phyloP scores from a whole-genome alignment of 2,329 filamentous ascomycete species.

The Cordyceps tenuipes region DNA sequence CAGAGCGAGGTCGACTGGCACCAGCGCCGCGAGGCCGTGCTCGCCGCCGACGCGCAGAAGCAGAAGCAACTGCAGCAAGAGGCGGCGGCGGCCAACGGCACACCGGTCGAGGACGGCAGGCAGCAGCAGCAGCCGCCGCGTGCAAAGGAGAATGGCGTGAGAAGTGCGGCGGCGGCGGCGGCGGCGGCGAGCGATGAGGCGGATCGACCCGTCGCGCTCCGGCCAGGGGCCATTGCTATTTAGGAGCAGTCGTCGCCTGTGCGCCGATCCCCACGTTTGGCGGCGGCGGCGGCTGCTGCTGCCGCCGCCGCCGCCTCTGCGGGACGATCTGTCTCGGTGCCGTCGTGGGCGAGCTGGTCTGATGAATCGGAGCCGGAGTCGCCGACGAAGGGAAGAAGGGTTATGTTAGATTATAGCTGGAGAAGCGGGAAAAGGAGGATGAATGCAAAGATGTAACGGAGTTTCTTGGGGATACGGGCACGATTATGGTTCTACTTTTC shows the following conservation, averaged over 20 bases:
- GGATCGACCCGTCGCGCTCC: background rate
- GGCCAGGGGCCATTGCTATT: background rate
- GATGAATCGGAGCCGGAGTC: background rate
- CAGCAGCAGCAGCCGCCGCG: background rate
- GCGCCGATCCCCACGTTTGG: background rate
- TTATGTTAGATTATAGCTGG: background rate
- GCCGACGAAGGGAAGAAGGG: background rate
- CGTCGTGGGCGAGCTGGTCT: background rate
- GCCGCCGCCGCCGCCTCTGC: background rate
- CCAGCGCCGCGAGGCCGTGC: slow-evolving; percentile 46
- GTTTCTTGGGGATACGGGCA: background rate
- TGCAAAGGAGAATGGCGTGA: background rate
- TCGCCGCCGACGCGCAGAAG: slow-evolving; percentile 39
- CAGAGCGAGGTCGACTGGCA: slow-evolving; percentile 59
- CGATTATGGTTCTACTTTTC: background rate
- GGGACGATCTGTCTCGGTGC: background rate
- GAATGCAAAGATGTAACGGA: background rate
- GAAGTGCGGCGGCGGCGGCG: background rate
- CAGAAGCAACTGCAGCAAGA: slow-evolving; percentile 17
- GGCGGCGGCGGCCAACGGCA: background rate
- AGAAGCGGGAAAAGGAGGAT: background rate
- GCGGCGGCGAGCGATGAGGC: background rate
- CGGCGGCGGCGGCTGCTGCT: too few relatives aligned
- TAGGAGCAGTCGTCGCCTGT: background rate
- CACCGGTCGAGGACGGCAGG: background rate